Base-by-base conservation (phyloP, 805 yeast species). In the Candida maesae region DNA sequence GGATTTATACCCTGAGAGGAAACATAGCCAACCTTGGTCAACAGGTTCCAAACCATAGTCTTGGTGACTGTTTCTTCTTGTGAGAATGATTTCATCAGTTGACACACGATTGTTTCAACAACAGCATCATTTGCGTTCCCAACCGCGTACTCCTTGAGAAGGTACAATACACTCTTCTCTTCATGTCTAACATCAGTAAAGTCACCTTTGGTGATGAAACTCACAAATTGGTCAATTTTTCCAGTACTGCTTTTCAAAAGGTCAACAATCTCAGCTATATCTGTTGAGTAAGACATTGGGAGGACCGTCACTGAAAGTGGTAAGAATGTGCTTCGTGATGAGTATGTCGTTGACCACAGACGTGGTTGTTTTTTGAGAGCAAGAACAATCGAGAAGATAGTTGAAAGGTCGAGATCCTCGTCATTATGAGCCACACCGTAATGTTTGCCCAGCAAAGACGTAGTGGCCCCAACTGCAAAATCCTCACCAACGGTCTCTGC, bases 91-190 rank as follows among this genome's bases (percentile, higher is more conserved):
- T 66, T 58, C 47, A 67, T 61, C 14, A 66, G 37, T 32, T 65
- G 67, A 14, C 75, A 56, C 14, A 79, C 61, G 17, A 75, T 57
- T 0, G 86, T 71, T 38, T 74, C 78, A 6, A 73, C 58, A 3
- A 64, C 66, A 16, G 72, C 69, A 52, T 76, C 71, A 14, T 63
- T 54, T 24, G 73, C 52, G 35, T 79, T 78, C 0, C 79, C 82
- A 6, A 77, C 74, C 3, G 76, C 69, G 55, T 76, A 82, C 31
- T 76, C 74, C 44, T 71, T 73, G 39, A 83, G 54, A 35, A 81
- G 47, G 16, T 62, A 64, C 12, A 80, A 53, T 4, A 75, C 59
- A 2, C 68, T 66, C 0, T 66, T 57, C 44, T 62, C 68, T 8
- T 26, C 17, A 3, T 13, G n/a, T 1, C 31, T 24, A 1, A 26